These are phyloP conservation scores for Rhodosporidiobolus sp. DNA, from an alignment of 768 basidiomycete species.

Conservation along the genomic window DNA sequence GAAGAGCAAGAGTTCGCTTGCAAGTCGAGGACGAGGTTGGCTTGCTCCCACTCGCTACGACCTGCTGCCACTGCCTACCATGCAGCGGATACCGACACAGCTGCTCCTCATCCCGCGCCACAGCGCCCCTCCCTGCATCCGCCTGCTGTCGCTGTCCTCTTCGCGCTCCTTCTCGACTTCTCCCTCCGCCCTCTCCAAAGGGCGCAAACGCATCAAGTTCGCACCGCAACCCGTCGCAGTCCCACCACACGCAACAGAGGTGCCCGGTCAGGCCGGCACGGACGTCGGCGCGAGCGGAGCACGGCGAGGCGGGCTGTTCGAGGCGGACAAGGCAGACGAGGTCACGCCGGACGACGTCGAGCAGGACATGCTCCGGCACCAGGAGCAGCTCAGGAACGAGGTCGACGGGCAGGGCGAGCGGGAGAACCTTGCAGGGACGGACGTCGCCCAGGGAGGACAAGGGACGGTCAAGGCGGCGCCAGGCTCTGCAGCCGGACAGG, in stretches of 20 bases:
- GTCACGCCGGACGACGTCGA: conserved; percentile 19
- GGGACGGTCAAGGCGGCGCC: neutral
- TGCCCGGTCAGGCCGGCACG: conserved; percentile 19
- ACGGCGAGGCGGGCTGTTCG: conserved; percentile 3
- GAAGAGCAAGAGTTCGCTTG: too few relatives aligned
- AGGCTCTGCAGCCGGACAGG: neutral
- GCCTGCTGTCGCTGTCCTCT: neutral
- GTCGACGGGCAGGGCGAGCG: neutral
- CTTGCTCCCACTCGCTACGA: neutral
- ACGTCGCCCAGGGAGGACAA: conserved; percentile 7
- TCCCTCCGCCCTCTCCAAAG: conserved; percentile 8
- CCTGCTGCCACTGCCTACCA: too few relatives aligned
- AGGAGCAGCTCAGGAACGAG: neutral
- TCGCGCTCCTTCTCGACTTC: conserved; percentile 18
- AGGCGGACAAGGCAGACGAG: neutral
- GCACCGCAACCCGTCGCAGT: neutral
- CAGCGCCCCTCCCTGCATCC: neutral
- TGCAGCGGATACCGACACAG: too few relatives aligned
- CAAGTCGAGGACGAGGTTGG: neutral
- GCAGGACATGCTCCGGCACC: conserved; percentile 11
- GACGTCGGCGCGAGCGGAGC: conserved; percentile 9
- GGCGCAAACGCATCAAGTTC: neutral
- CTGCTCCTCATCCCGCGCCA: neutral
- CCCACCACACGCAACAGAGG: neutral
- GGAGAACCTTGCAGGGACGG: conserved; percentile 25